Base-by-base conservation (phyloP, 2,329 filamentous ascomycete species). In the Cryphonectria japonica region DNA sequence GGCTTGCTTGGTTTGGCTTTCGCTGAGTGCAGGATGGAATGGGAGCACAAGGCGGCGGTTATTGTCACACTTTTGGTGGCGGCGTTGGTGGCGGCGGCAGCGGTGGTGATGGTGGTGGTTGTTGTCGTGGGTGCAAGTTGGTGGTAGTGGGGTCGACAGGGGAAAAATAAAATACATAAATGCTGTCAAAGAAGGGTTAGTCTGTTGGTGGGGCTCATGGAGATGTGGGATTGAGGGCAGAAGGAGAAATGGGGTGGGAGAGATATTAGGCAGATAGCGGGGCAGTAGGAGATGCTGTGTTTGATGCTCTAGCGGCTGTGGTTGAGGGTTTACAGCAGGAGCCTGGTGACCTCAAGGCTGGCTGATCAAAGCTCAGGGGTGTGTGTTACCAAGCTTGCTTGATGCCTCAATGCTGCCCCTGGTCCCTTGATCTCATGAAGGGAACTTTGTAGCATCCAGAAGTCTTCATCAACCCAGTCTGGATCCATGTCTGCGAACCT, bases 271-370 rank as follows among this genome's bases (percentile, higher is more conserved):
- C 14, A 26, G 32, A 39, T 22, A 22, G 59, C 16, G 59, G 59
- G 59, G 59, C 59, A 39, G 34, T 26, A 39, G 9, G 59, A 59
- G 54, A 29, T 61, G 32, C 59, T 39, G 26, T 61, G 59, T 61
- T 61, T 37, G 59, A 37, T 39, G 59, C 32, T 14, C 7, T 22
- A 13, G 59, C n/a, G 22, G 32, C 32, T 39, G 59, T 61, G 34
- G 14, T 32, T 39, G 8, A n/a, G 34, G 4, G 2, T 14, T 3
- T 2, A 61, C 26, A 7, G 59, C 34, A 61, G 59, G 34, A 61
- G 59, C 59, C 59, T 39, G 34, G 19, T 19, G 32, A 32, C 59
- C 59, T 22, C 59, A 26, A 61, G 59, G 59, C 32, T 61, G 16
- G 34, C 34, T 34, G 26, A 61, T 22, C 32, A 61, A 34, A 34